Conservation (phyloP, 345 rosid genomes). For the Kernera saxatilis region DNA sequence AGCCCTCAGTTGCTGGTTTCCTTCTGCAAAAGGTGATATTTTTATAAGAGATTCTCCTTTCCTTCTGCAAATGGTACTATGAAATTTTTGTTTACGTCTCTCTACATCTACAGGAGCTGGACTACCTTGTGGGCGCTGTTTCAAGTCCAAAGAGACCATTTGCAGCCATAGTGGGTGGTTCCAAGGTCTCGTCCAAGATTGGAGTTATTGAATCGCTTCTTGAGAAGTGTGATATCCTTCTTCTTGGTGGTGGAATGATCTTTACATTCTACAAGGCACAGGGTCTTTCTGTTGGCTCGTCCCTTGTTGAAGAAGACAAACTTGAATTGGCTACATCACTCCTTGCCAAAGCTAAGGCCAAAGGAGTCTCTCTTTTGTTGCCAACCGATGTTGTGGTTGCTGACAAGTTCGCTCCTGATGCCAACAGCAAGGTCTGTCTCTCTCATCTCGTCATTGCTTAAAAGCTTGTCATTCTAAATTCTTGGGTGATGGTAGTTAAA, state of each 20-base stretch:
- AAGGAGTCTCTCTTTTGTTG: constrained; percentile 75
- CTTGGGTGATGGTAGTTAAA: background rate
- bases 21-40: constrained; percentile 72
- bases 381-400: constrained; percentile 84
- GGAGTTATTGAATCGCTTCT: constrained; percentile 91
- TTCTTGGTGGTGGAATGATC: constrained; percentile 97
- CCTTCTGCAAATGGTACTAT: background rate
- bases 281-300: constrained; percentile 66
- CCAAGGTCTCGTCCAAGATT: constrained; percentile 86
- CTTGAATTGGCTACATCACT: constrained; percentile 71
- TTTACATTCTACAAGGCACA: constrained; percentile 97
- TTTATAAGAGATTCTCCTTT: background rate
- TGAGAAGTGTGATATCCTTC: constrained; percentile 64
- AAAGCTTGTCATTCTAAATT: background rate
- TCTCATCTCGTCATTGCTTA: background rate
- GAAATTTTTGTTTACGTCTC: background rate
- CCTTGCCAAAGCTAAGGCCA: constrained; percentile 77
- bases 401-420: constrained; percentile 86
- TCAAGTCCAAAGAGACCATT: constrained; percentile 83
- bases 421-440: constrained; percentile 68
- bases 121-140: constrained; percentile 93
- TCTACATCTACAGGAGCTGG: constrained; percentile 54
- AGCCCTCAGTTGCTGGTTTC: constrained; percentile 94
- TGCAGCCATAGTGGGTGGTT: constrained; percentile 88
- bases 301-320: constrained; percentile 91